Evolutionary conservation across 2,329 filamentous ascomycete species (phyloP), one percentile per base, ranked within the genome.

Genomic region (Penicillium nordicum): DNA sequence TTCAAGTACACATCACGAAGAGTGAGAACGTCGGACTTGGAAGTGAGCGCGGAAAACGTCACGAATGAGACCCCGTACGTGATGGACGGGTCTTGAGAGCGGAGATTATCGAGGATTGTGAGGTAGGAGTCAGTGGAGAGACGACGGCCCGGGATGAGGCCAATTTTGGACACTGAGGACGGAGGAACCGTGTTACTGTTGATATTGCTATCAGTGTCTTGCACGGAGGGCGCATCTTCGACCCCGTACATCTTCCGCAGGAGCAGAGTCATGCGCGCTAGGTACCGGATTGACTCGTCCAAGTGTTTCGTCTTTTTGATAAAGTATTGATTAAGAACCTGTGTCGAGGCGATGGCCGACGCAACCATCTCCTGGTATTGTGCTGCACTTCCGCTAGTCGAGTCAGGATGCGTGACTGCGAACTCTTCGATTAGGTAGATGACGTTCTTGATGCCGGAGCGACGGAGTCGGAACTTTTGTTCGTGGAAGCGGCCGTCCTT

Each of bases 401-500:
- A 70, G 8, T 82, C 78, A 0, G 58, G 42, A n/a, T 80, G 68
- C 42, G 86, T 80, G 67, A 90, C 80, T 11, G 81, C 69, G 56
- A 88, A 87, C 63, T 92, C 86, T 68, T 94, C 90, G 53, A 94
- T 82, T 25, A 94, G 80, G 67, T 93, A 94, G 37, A 90, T 81
- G 14, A 92, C 87, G 64, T 92, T 88, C 56, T 83, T 84, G n/a
- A 90, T 79, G 0, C 89, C 89, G 0, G 85, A 89, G 50, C 84
- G 84, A 53, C 83, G 82, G 11, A 93, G 79, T 1, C 90, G 86
- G 68, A 92, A 93, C 69, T 94, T 93, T 69, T 94, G 90, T 70
- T 94, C 90, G 63, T 88, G 87, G 64, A 92, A 93, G 2, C 90
- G 85, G 1, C 89, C 88, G 60, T 93, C 90, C 71, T 89, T 91